These are phyloP conservation scores for Cryptosporidium baileyi DNA, from an alignment of 169 alveolate species.

Conservation along the genomic window DNA sequence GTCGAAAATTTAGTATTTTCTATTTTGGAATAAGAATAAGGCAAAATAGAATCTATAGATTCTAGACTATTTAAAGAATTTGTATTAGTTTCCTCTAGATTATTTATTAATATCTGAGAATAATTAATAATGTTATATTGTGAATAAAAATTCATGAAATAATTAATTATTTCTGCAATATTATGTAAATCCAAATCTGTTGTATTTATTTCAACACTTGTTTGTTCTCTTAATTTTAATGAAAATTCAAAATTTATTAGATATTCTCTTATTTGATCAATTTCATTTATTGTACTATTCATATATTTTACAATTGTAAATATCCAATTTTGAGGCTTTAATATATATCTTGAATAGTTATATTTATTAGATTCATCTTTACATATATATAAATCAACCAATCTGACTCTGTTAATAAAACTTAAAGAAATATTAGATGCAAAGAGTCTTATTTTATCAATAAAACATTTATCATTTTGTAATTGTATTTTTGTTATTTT, in stretches of 20 bases:
- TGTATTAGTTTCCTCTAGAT: background rate
- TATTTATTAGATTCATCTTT: background rate
- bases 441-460: background rate
- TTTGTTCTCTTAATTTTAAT: background rate
- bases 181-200: constrained; percentile 57
- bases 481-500: background rate
- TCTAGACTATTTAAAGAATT: too few relatives aligned
- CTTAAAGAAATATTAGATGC: constrained; percentile 13
- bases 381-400: background rate
- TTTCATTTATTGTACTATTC: background rate
- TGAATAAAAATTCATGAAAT: constrained; percentile 10
- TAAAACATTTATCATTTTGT: background rate
- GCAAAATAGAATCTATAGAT: too few relatives aligned
- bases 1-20: background rate
- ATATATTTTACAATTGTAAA: background rate
- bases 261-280: background rate
- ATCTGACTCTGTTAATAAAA: background rate
- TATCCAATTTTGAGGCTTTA: constrained; percentile 25
- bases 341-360: background rate
- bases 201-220: constrained; percentile 12
- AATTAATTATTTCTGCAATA: constrained; percentile 19
- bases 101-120: constrained; percentile 25
- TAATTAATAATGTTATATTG: constrained; percentile 38
- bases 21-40: background rate
- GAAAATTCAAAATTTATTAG: background rate